Evolutionary conservation across 2,329 filamentous ascomycete genomes (phyloP).

Genomic region (Aspergillus sp.): DNA sequence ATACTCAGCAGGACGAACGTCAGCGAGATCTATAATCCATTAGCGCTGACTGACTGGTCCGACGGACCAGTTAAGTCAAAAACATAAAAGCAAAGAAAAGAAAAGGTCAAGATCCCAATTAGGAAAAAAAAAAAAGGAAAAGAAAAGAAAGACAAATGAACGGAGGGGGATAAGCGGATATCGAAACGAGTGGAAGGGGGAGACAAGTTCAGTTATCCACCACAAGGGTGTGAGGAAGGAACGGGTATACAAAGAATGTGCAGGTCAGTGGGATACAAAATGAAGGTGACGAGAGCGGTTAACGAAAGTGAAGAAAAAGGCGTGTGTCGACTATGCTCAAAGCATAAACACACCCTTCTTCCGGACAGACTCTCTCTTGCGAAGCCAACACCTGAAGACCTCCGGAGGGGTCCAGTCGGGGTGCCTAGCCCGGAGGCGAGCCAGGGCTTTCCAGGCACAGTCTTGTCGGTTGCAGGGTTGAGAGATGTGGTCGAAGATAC

Average conservation of each 20-base stretch:
- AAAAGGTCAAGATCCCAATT: not conserved
- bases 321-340: not conserved
- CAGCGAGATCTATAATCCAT: constrained; percentile 18
- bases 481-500: not conserved
- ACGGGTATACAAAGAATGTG: not conserved
- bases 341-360: not conserved
- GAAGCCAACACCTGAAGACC: constrained; percentile 6
- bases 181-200: not conserved
- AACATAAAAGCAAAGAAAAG: not conserved
- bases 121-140: not conserved
- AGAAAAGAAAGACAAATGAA: not conserved
- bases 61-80: constrained; percentile 13
- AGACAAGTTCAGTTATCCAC: not conserved
- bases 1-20: constrained; percentile 19
- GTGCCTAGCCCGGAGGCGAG: not conserved
- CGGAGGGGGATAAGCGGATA: not conserved
- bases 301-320: constrained; percentile 5
- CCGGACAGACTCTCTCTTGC: constrained; percentile 1
- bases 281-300: constrained; percentile 2
- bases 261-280: not conserved
- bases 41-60: constrained; percentile 19
- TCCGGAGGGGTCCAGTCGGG: not conserved
- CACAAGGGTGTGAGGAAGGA: not conserved
- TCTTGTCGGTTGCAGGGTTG: not conserved
- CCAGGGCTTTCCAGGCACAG: constrained; percentile 2